Evolutionary conservation across 176 grass and related monocot species (phyloP), one percentile per base, ranked within the genome.

Genomic region (Bromus sterilis): DNA sequence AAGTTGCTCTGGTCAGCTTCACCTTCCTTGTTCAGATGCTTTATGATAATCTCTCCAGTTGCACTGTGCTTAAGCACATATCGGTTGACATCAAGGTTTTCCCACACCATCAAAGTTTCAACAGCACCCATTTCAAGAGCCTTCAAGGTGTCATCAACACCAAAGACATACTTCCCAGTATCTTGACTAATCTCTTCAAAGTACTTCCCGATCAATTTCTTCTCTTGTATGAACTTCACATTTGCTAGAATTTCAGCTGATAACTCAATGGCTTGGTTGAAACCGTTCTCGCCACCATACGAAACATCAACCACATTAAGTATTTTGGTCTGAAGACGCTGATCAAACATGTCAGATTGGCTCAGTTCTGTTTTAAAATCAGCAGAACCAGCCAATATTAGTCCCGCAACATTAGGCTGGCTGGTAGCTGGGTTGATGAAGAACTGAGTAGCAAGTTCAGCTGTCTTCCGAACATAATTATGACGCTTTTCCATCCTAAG

Each of bases 181-280:
- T 94, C 91, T 66, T 94, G 89, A 48, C 91, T 94, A 34, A 91
- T 94, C 80, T 94, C 91, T 89, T 94, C 91, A 51, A 94, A 94
- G 76, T 91, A 94, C 64, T 94, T 94, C 43, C 89, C 91, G 68
- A 94, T 94, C 79, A 91, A 61, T 71, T 91, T 94, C 71, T 94
- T 91, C 88, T 94, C 91, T 62, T 93, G 91, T 71, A 93, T 93
- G 73, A 93, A 93, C 71, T 93, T 91, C 26, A 93, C 91, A 73
- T 93, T 93, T 78, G 88, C 81, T 15, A 94, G 79, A 76, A 94
- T 83, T 69, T 94, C 91, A 21, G 91, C 91, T 7, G 91, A 94
- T 29, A 94, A 69, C 78, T 94, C 91, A 80, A 94, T 94, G 16
- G 91, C 88, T 60, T 91, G 91, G 75, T 94, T 94, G 63, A 94